phyloP scores from a whole-genome alignment of 495 filamentous ascomycete genomes.

The Penicillium lividum region DNA sequence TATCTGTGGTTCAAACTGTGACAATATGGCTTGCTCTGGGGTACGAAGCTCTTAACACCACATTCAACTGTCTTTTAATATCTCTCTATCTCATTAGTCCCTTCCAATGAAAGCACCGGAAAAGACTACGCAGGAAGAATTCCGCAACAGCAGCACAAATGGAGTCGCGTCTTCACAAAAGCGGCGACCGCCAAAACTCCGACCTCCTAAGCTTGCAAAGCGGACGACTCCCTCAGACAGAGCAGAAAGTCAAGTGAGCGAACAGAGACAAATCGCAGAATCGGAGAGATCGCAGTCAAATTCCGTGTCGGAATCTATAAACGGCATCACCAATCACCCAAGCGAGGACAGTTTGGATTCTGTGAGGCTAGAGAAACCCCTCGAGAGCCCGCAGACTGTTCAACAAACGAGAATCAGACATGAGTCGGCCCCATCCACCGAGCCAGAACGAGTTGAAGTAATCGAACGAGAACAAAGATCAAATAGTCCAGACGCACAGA shows the following conservation, averaged over 20 bases:
- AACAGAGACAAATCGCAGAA: background rate
- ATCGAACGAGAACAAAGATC: background rate
- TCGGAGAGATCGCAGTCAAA: background rate
- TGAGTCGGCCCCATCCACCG: background rate
- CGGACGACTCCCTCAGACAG: background rate
- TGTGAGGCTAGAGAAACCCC: background rate
- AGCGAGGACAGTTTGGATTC: background rate
- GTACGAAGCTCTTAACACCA: background rate
- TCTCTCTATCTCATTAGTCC: background rate
- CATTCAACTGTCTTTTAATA: background rate
- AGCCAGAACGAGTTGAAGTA: background rate
- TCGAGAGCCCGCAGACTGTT: background rate
- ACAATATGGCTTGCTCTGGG: background rate
- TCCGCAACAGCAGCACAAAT: background rate
- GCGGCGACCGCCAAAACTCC: background rate
- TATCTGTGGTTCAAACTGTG: background rate
- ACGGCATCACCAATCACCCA: background rate
- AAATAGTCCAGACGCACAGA: background rate
- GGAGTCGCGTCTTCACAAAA: background rate
- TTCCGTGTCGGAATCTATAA: background rate
- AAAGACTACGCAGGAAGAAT: background rate
- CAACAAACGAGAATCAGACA: background rate
- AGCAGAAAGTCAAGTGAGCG: background rate
- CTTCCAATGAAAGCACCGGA: background rate
- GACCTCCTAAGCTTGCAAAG: background rate